These are phyloP conservation scores for Somion occarium DNA, from an alignment of 1,284 basidiomycete species.

Conservation along the genomic window DNA sequence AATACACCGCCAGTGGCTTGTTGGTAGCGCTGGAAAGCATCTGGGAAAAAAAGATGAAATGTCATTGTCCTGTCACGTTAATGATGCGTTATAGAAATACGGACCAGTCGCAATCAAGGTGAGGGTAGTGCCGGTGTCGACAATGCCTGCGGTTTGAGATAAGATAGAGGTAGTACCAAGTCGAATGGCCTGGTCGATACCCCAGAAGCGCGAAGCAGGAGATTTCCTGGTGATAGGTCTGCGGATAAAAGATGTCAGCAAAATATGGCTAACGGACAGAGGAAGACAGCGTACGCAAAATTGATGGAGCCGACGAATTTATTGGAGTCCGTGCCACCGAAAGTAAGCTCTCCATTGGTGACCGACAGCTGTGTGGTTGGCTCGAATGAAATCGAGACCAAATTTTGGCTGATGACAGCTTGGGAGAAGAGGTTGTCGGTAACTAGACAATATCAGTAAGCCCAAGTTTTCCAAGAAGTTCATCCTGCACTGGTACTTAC, in stretches of 20 bases:
- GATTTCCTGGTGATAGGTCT: constrained; percentile 43
- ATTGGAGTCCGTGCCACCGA: constrained; percentile 42
- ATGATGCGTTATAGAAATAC: constrained; percentile 4
- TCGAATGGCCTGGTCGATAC: constrained; percentile 54
- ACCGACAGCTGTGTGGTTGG: constrained; percentile 32
- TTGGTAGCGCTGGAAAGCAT: constrained; percentile 30
- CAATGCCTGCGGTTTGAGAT: constrained; percentile 47
- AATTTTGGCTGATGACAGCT: constrained; percentile 35
- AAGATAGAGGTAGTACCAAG: constrained; percentile 45
- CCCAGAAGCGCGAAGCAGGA: constrained; percentile 54
- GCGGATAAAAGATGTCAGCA: neutral
- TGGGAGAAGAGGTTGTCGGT: constrained; percentile 34
- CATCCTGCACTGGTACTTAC: constrained; percentile 8
- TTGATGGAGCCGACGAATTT: constrained; percentile 41
- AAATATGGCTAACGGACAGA: neutral
- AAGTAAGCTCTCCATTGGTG: constrained; percentile 43
- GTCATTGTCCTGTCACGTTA: neutral
- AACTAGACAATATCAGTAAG: constrained; percentile 16
- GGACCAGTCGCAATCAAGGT: constrained; percentile 33
- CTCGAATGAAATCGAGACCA: constrained; percentile 45
- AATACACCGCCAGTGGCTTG: constrained; percentile 31
- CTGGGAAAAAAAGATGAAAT: constrained; percentile 12
- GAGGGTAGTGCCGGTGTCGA: constrained; percentile 51
- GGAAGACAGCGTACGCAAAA: constrained; percentile 37
- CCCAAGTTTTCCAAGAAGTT: neutral